These are phyloP conservation scores for Coemansia sp. DNA, from an alignment of 192 early-diverging fungal species.

Conservation along the genomic window DNA sequence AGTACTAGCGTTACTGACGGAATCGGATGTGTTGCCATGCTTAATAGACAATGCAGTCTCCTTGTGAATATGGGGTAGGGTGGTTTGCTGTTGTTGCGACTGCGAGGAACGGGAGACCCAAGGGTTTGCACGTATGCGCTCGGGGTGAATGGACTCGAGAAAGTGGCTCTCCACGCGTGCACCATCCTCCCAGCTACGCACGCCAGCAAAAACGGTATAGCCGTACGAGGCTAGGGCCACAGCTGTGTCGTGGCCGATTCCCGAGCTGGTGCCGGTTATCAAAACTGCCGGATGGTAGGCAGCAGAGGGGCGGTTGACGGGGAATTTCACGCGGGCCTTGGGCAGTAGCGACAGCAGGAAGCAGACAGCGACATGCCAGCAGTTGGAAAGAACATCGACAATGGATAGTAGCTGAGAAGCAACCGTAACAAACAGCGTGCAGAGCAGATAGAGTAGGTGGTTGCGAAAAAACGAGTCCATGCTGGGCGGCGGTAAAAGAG, in stretches of 20 bases:
- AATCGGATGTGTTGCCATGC: neutral
- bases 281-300: conserved; percentile 52
- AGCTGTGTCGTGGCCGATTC: conserved; percentile 56
- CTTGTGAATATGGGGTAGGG: neutral
- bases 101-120: conserved; percentile 9
- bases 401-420: conserved; percentile 33
- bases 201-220: conserved; percentile 58
- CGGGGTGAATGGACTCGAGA: conserved; percentile 17
- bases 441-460: conserved; percentile 51
- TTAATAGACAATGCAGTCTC: neutral
- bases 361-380: conserved; percentile 48
- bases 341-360: conserved; percentile 47
- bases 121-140: conserved; percentile 20
- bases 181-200: conserved; percentile 55
- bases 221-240: conserved; percentile 49
- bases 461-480: conserved; percentile 54
- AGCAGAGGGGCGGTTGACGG: conserved; percentile 21
- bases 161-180: conserved; percentile 47
- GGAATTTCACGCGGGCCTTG: conserved; percentile 41
- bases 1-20: conserved; percentile 1
- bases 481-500: neutral
- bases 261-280: conserved; percentile 55
- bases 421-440: conserved; percentile 31
- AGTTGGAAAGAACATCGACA: conserved; percentile 48
- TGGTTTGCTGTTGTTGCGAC: neutral